Base-by-base conservation (phyloP, 352 stramenopile species). In the Phytophthora tubulina region DNA sequence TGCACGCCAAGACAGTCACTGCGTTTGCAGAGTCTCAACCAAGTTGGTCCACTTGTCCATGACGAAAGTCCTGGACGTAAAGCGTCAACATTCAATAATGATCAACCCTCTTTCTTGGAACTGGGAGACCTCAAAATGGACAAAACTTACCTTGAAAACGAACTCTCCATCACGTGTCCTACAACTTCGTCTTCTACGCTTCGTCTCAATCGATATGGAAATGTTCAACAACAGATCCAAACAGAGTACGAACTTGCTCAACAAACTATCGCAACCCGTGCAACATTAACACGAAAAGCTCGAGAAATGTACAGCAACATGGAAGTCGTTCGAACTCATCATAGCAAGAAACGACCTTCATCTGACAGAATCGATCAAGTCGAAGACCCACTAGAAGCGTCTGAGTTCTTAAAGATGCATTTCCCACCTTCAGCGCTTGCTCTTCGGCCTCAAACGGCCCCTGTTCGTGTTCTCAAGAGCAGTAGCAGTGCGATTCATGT, bases 291-390 rank as follows among this genome's bases (percentile, higher is more conserved):
- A 48, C 78, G 78, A 11, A 89, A 90, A 53, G 70, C 85, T 0
- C 52, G 50, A 4, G 78, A 82, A 4, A 91, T 92, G 81, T 92
- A 92, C 54, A 65, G 54, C 0, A 91, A 90, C 51, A 56, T 91
- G 35, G 65, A 84, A 17, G 48, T 59, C 6, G 42, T 73, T 6
- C 56, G 74, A 38, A 54, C 36, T 2, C 63, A 58, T 5, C 51
- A 75, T 39, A 42, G 21, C 8, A 52, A 30, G 50, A 69, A 17
- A 49, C 58, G 41, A 9, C 49, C 14, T 30, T 60, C 49, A 21
- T 33, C 44, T 30, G 67, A 64, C n/a, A 30, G 6, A 63, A 52
- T 44, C 27, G 50, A 66, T n/a, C 54, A 48, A 15, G 51, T 38
- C 17, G 48, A 31, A 48, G 65, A 51, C 30, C 32, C 57, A 13